Evolutionary conservation across 371 early-diverging fungal species (phyloP).

Genomic region (Apophysomyces sp.): DNA sequence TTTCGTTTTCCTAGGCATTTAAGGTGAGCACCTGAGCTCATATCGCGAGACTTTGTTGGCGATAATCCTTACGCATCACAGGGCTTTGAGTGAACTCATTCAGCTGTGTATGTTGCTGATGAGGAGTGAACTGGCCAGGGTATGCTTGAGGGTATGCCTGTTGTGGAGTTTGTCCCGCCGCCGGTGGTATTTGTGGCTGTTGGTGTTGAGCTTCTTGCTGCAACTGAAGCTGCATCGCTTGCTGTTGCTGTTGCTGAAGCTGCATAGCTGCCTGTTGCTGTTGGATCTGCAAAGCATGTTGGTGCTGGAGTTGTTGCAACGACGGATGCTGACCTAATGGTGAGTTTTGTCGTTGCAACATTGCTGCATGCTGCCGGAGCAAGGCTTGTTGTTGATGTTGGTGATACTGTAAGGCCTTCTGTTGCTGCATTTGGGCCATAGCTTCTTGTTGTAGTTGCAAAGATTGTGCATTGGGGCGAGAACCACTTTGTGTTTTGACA

Average conservation of each 20-base stretch:
- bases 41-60: background rate
- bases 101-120: background rate
- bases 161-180: constrained; percentile 1
- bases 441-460: constrained; percentile 1
- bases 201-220: constrained; percentile 4
- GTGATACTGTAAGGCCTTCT: constrained; percentile 9
- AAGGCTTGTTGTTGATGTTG: constrained; percentile 10
- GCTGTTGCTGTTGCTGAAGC: constrained; percentile 7
- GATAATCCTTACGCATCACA: background rate
- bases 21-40: background rate
- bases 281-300: background rate
- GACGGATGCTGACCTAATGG: background rate
- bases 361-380: background rate
- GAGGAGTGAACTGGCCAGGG: constrained; percentile 1
- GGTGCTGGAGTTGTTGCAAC: background rate
- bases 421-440: constrained; percentile 15
- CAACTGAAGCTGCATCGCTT: constrained; percentile 2
- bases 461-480: constrained; percentile 2
- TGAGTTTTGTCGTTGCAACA: background rate
- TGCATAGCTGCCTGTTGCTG: background rate
- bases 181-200: background rate
- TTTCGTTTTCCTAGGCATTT: background rate
- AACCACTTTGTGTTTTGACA: constrained; percentile 9
- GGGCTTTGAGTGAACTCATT: background rate
- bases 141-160: constrained; percentile 2